Percentiles rank a stretch among this genome's conserved stretches.
phyloP scores from a whole-genome alignment of 1,139 yeast genomes.

The Taphrina sp. region DNA sequence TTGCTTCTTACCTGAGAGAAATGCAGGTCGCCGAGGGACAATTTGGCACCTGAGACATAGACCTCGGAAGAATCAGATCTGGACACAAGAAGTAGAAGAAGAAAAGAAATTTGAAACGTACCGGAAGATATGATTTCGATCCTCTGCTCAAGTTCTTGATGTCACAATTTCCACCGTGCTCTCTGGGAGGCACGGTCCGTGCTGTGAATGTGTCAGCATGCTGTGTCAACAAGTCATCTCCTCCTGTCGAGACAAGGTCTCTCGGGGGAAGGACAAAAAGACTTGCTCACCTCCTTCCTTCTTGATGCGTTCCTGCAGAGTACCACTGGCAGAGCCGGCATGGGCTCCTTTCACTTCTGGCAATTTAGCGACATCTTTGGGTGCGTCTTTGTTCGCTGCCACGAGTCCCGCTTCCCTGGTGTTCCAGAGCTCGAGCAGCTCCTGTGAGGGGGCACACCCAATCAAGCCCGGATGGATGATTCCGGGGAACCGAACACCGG shows the following conservation, averaged over 20 bases:
- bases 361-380: conserved; percentile 47
- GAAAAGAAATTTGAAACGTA: not conserved
- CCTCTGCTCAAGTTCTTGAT: conserved; percentile 54
- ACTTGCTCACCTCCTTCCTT: conserved; percentile 47
- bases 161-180: conserved; percentile 56
- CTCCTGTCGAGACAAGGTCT: conserved; percentile 46
- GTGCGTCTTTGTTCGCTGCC: conserved; percentile 44
- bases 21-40: conserved; percentile 53
- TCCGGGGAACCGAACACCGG: conserved; percentile 49
- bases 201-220: conserved; percentile 37
- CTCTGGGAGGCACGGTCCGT: conserved; percentile 53
- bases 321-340: conserved; percentile 45
- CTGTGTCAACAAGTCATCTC: conserved; percentile 40
- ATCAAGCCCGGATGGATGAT: conserved; percentile 53
- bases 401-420: conserved; percentile 47
- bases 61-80: conserved; percentile 35
- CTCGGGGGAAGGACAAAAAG: too few relatives aligned
- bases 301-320: conserved; percentile 44
- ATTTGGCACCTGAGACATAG: conserved; percentile 51
- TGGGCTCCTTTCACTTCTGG: conserved; percentile 48
- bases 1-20: conserved; percentile 57
- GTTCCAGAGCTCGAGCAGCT: conserved; percentile 51
- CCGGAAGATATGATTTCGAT: conserved; percentile 52
- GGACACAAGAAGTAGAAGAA: not conserved
- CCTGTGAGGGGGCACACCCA: conserved; percentile 53